Percentiles rank a stretch among this genome's conserved stretches.
These are phyloP conservation scores for Plasmodium malariae DNA, from an alignment of 169 alveolate genomes.

Conservation along the genomic window DNA sequence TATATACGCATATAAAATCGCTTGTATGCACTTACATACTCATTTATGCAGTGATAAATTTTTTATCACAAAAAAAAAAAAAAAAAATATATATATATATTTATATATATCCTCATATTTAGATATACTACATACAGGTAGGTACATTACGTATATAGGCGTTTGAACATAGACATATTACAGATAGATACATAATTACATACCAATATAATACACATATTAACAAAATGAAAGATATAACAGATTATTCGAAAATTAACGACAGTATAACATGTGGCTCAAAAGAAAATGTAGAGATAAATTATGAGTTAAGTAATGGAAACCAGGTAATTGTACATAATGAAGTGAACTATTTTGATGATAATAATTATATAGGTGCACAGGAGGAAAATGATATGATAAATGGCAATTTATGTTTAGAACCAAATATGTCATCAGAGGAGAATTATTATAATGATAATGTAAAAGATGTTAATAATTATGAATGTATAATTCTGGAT, in stretches of 20 bases:
- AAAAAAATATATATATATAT: not conserved
- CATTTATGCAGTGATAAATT: not conserved
- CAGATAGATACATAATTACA: not conserved
- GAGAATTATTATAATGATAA: constrained; percentile 28
- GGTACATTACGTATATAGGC: no score
- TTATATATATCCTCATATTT: not conserved
- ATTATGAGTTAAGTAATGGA: not conserved
- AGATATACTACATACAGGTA: no score
- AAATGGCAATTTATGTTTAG: not conserved
- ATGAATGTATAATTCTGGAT: not conserved
- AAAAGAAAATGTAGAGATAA: constrained; percentile 2
- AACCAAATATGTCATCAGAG: not conserved
- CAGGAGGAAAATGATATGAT: not conserved
- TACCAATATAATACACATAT: not conserved
- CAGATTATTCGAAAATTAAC: not conserved
- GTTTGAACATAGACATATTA: no score
- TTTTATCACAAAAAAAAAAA: not conserved
- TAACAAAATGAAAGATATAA: not conserved
- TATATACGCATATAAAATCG: not conserved
- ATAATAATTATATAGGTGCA: constrained; percentile 11
- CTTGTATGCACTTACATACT: not conserved
- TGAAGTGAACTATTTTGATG: constrained; percentile 5
- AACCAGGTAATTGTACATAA: not conserved
- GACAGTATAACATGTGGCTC: not conserved
- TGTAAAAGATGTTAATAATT: not conserved